These are phyloP conservation scores for Cryptosporidium sp. DNA, from an alignment of 169 alveolate species.

Conservation along the genomic window DNA sequence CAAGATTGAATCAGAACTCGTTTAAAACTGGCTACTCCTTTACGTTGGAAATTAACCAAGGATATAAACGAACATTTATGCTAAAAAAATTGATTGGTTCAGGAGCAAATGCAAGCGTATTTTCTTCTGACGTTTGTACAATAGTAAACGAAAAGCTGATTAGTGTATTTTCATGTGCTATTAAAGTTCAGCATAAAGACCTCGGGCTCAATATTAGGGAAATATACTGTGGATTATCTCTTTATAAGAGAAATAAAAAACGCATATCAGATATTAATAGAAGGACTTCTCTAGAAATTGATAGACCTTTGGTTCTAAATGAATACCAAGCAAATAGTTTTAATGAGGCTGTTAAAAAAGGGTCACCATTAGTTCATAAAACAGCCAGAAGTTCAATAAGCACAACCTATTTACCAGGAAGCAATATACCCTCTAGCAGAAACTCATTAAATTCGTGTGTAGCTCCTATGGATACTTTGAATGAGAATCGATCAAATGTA, in stretches of 20 bases:
- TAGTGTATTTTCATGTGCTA: conserved; percentile 41
- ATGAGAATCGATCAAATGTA: background rate
- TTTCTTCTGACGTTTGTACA: conserved; percentile 66
- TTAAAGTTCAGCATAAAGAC: conserved; percentile 60
- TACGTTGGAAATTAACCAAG: conserved; percentile 24
- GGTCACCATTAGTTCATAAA: background rate
- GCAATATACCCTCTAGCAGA: conserved; percentile 47
- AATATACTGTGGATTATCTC: conserved; percentile 38
- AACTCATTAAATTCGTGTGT: conserved; percentile 45
- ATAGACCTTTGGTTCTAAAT: background rate
- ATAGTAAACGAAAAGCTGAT: conserved; percentile 20
- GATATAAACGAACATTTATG: conserved; percentile 26
- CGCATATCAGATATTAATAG: background rate
- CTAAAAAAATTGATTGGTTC: conserved; percentile 53
- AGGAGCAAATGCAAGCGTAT: conserved; percentile 75
- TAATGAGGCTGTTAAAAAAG: background rate
- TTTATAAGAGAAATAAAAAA: conserved; percentile 52
- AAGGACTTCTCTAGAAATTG: background rate
- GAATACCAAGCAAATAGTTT: background rate
- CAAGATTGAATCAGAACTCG: conserved; percentile 9
- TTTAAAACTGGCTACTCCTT: conserved; percentile 58
- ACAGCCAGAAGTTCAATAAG: conserved; percentile 75
- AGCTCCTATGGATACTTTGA: background rate
- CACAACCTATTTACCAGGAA: conserved; percentile 38
- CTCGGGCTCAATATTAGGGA: conserved; percentile 67